These are phyloP conservation scores for Odontarrhena argentea DNA, from an alignment of 345 rosid species.

Conservation along the genomic window DNA sequence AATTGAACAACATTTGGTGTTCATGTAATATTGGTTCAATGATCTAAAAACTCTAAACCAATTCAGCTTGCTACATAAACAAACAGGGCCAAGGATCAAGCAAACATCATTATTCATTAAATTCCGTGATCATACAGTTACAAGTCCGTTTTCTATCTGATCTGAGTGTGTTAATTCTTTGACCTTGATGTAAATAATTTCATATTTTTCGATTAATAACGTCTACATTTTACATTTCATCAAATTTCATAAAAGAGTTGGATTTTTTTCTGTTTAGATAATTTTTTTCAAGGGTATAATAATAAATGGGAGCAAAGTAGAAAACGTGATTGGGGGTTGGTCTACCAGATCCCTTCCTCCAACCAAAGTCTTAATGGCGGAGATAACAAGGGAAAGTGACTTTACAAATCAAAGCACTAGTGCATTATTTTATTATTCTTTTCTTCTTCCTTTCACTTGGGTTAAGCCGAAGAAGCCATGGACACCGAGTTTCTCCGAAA, in stretches of 20 bases:
- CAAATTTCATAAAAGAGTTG: too few relatives aligned
- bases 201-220: too few relatives aligned
- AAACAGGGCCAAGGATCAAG: background rate
- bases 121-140: too few relatives aligned
- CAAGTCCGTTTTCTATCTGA: too few relatives aligned
- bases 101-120: background rate
- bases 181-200: too few relatives aligned
- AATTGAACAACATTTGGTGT: slow-evolving; percentile 34
- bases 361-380: slow-evolving; percentile 27
- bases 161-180: too few relatives aligned
- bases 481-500: slow-evolving; percentile 67
- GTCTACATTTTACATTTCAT: too few relatives aligned
- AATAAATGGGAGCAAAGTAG: slow-evolving; percentile 1
- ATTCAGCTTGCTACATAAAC: background rate
- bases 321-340: slow-evolving; percentile 33
- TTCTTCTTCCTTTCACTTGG: background rate
- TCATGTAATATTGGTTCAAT: slow-evolving; percentile 21
- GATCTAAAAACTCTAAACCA: background rate
- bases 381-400: slow-evolving; percentile 21
- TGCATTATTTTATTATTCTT: background rate
- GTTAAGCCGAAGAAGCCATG: slow-evolving; percentile 32
- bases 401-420: background rate
- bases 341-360: slow-evolving; percentile 38
- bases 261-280: too few relatives aligned
- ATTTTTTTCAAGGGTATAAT: background rate